Conservation (phyloP, 2,329 filamentous ascomycete genomes). For the Nothophoma quercina region DNA sequence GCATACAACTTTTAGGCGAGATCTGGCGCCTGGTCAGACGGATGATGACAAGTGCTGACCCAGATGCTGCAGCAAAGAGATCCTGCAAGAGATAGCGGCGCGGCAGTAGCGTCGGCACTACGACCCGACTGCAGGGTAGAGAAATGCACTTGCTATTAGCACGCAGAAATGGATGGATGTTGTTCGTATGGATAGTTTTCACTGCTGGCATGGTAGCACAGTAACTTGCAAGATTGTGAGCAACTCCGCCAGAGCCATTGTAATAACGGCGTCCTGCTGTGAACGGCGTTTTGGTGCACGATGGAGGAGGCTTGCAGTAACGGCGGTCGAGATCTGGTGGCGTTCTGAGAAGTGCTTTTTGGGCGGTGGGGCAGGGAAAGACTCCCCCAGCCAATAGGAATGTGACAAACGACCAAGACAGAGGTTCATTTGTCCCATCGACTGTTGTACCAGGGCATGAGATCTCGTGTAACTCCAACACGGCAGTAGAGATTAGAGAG, state of each 20-base stretch:
- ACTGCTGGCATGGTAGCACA: constrained; percentile 24
- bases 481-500: constrained; percentile 16
- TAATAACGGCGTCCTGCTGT: constrained; percentile 24
- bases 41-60: constrained; percentile 38
- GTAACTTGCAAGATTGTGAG: constrained; percentile 21
- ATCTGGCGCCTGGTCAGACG: constrained; percentile 36
- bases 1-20: constrained; percentile 33
- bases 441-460: constrained; percentile 21
- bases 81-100: constrained; percentile 40
- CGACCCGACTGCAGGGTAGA: constrained; percentile 38
- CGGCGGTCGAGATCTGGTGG: constrained; percentile 31
- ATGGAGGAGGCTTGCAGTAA: constrained; percentile 19
- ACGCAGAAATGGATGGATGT: constrained; percentile 14
- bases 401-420: constrained; percentile 6
- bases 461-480: constrained; percentile 24
- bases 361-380: constrained; percentile 10
- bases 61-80: constrained; percentile 43
- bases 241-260: constrained; percentile 23
- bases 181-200: constrained; percentile 10
- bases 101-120: constrained; percentile 38
- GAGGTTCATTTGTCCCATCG: constrained; percentile 11
- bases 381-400: constrained; percentile 24
- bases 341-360: constrained; percentile 31
- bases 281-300: constrained; percentile 22
- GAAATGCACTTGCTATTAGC: constrained; percentile 23